These are phyloP conservation scores for Dalbergia cochinchinensis DNA, from an alignment of 306 rosid genomes.

Conservation along the genomic window DNA sequence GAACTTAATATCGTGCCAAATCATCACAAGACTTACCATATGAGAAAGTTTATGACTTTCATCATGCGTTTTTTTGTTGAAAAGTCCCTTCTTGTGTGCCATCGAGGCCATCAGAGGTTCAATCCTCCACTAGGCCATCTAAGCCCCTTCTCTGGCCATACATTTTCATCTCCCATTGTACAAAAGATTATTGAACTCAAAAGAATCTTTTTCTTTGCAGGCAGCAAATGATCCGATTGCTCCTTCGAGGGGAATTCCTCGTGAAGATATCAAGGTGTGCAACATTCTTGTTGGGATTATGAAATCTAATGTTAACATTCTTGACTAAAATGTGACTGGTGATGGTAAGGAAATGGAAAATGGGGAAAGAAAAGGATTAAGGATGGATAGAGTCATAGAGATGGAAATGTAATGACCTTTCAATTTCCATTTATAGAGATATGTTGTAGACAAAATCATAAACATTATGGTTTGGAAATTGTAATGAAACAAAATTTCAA, in stretches of 20 bases:
- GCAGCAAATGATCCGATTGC: conserved; percentile 98
- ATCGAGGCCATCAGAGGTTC: too few species aligned
- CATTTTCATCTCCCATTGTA: not conserved
- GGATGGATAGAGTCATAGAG: conserved; percentile 6
- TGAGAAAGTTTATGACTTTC: conserved; percentile 13
- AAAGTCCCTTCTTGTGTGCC: not conserved
- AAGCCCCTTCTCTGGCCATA: too few species aligned
- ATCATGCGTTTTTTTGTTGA: not conserved
- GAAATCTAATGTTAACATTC: conserved; percentile 32
- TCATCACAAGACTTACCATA: conserved; percentile 11
- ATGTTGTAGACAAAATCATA: too few species aligned
- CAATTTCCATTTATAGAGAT: too few species aligned
- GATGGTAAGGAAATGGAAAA: conserved; percentile 22
- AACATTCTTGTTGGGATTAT: conserved; percentile 7
- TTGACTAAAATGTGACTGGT: conserved; percentile 8
- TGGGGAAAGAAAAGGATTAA: not conserved
- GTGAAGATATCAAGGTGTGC: conserved; percentile 85
- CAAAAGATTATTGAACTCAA: conserved; percentile 24
- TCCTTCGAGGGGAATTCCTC: conserved; percentile 86
- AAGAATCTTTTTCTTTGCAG: conserved; percentile 53
- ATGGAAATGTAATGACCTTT: conserved; percentile 11
- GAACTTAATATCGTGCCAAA: not conserved
- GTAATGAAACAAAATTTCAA: too few species aligned
- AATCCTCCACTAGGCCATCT: too few species aligned
- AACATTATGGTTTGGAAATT: too few species aligned